Evolutionary conservation across 352 stramenopile species (phyloP), one percentile per base, ranked within the genome.

Genomic region (Aphanomyces astaci): DNA sequence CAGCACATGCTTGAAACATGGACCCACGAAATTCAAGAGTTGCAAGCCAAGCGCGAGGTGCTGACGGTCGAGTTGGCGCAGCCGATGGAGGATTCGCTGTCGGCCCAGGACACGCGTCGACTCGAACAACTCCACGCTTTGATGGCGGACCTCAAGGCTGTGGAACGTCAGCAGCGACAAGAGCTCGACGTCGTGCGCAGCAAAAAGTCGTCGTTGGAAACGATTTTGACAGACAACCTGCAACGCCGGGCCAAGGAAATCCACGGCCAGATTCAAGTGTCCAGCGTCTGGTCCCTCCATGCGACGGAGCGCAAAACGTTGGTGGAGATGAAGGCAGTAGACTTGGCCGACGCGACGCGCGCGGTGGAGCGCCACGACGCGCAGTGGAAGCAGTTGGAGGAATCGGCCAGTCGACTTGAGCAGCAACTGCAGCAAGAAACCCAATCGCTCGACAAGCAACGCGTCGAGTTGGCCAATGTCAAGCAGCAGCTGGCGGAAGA

Each of bases 221-320:
- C 88, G 19, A 78, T 98, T 49, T 74, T 99, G 9, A 79, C 87
- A 53, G 84, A 98, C 69, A 98, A 98, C 72, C 77, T 99, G 27
- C 71, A 97, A 27, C 89, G 87, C 70, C 84, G 94, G 45, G 82
- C 87, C 45, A 82, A 77, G 52, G 87, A 95, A 67, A 68, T 95
- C 32, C 68, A 65, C 3, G 70, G 73, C 17, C 78, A 89, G 45
- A 73, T 93, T 54, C 82, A 76, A 19, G 75, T 88, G 72, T 81
- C 81, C 31, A 67, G 75, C 53, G 70, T 89, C 70, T 83, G 84
- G 63, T 84, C 78, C 24, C 71, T 90, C 54, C 77, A 53, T 19
- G 73, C 77, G 22, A 77, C 78, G 28, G 85, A 93, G 64, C 81
- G 79, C 51, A 82, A 89, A 31, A 82, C 92, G 63, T 80, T 64